A percentile compares a stretch with the other conserved stretches of the same genome.
Conservation (phyloP, 108 stramenopile genomes). For the Pseudonitzschia pungens region DNA sequence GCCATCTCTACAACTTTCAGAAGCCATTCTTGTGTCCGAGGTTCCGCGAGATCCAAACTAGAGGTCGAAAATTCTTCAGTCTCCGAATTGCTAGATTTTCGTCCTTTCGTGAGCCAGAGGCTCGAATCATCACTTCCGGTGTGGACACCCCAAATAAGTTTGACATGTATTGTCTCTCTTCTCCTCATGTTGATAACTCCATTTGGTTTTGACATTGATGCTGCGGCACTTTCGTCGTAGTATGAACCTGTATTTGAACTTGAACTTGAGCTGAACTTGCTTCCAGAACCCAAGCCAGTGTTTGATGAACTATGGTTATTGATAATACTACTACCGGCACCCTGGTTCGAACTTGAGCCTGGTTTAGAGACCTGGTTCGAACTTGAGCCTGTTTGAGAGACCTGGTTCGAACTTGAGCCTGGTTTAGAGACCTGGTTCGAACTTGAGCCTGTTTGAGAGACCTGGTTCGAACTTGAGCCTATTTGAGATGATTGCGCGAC, state of each 20-base stretch:
- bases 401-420: too few relatives aligned
- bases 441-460: too few relatives aligned
- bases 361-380: too few relatives aligned
- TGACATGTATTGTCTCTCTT: constrained; percentile 14
- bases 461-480: too few relatives aligned
- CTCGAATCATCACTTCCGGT: background rate
- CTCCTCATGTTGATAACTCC: background rate
- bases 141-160: constrained; percentile 20
- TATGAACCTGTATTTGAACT: background rate
- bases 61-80: background rate
- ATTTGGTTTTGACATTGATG: background rate
- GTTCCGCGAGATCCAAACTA: background rate
- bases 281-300: too few relatives aligned
- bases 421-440: too few relatives aligned
- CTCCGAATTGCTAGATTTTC: background rate
- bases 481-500: too few relatives aligned
- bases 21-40: constrained; percentile 14
- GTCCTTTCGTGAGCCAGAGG: constrained; percentile 9
- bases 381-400: too few relatives aligned
- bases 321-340: too few relatives aligned
- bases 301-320: too few relatives aligned
- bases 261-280: background rate
- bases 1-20: constrained; percentile 15
- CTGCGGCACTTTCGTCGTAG: background rate
- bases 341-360: too few relatives aligned